phyloP scores from a whole-genome alignment of 1,284 basidiomycete genomes.

The Microstroma glucosiphilum region DNA sequence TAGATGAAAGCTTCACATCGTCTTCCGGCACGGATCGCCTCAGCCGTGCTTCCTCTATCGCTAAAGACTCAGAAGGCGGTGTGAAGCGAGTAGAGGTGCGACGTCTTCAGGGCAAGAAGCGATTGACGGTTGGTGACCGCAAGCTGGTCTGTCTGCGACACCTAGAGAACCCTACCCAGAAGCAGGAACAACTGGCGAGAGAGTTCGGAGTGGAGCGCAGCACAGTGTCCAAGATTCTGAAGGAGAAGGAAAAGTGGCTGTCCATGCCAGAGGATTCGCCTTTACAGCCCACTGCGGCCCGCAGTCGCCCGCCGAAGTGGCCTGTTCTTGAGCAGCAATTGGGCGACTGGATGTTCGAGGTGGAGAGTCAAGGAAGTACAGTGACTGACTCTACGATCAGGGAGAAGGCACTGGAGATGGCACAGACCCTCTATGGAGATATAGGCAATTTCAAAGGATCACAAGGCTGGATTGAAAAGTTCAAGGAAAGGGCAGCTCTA shows the following conservation, averaged over 20 bases:
- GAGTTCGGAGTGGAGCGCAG: constrained; percentile 74
- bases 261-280: constrained; percentile 53
- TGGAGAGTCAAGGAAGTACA: constrained; percentile 55
- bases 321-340: constrained; percentile 68
- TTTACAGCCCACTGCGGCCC: constrained; percentile 18
- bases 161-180: constrained; percentile 57
- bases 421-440: constrained; percentile 57
- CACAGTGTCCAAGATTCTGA: constrained; percentile 87
- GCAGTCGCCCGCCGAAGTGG: constrained; percentile 52
- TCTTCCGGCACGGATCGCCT: no score
- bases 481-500: constrained; percentile 72
- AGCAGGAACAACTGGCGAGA: constrained; percentile 59
- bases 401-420: constrained; percentile 65
- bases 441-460: constrained; percentile 80
- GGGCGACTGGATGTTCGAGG: constrained; percentile 60
- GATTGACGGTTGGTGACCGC: constrained; percentile 55
- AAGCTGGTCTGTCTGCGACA: constrained; percentile 62
- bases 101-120: no score
- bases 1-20: no score
- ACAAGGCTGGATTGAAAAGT: constrained; percentile 83
- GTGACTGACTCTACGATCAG: constrained; percentile 69
- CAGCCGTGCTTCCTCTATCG: no score
- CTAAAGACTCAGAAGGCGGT: no score
- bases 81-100: no score
- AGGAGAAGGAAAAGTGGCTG: constrained; percentile 74